These are phyloP conservation scores for Fusarium buxicola DNA, from an alignment of 2,329 filamentous ascomycete species.

Conservation along the genomic window DNA sequence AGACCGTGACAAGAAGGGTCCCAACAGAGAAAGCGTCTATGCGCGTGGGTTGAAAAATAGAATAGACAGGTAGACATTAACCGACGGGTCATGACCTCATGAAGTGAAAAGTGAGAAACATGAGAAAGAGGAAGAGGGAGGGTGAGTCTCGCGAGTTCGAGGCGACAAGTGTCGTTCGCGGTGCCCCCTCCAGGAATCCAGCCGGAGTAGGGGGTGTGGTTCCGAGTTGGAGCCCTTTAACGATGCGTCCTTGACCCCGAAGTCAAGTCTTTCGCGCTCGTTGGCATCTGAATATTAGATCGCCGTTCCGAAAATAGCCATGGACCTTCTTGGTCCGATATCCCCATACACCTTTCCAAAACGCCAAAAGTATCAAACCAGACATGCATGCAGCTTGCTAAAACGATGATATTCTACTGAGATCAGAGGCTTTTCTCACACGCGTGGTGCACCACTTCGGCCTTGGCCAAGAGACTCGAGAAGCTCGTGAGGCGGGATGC, in stretches of 20 bases:
- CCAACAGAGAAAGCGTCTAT: slow-evolving; percentile 30
- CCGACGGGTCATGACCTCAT: slow-evolving; percentile 51
- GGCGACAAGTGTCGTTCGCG: slow-evolving; percentile 17
- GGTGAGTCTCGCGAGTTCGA: slow-evolving; percentile 14
- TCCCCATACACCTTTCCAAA: slow-evolving; percentile 50
- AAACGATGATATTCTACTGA: slow-evolving; percentile 38
- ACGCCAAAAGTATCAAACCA: slow-evolving; percentile 50
- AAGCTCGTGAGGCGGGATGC: slow-evolving; percentile 71
- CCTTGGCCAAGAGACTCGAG: slow-evolving; percentile 65
- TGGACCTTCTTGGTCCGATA: slow-evolving; percentile 34
- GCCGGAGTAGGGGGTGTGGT: slow-evolving; percentile 38
- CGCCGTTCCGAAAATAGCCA: slow-evolving; percentile 33
- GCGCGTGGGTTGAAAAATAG: slow-evolving; percentile 28
- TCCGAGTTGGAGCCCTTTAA: slow-evolving; percentile 24
- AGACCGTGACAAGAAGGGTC: slow-evolving; percentile 22
- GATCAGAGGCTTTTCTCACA: slow-evolving; percentile 52
- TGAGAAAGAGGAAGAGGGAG: slow-evolving; percentile 28
- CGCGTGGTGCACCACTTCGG: slow-evolving; percentile 61
- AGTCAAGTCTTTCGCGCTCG: slow-evolving; percentile 22
- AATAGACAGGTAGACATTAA: slow-evolving; percentile 53
- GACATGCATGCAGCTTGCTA: slow-evolving; percentile 47
- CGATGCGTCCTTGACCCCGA: slow-evolving; percentile 15
- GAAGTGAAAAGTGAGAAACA: slow-evolving; percentile 41
- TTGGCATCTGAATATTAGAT: slow-evolving; percentile 29
- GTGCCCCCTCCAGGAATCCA: slow-evolving; percentile 35